A percentile compares a stretch with the other conserved stretches of the same genome.
Evolutionary conservation across 768 basidiomycete genomes (phyloP).

Genomic region (Tricholoma furcatifolium): DNA sequence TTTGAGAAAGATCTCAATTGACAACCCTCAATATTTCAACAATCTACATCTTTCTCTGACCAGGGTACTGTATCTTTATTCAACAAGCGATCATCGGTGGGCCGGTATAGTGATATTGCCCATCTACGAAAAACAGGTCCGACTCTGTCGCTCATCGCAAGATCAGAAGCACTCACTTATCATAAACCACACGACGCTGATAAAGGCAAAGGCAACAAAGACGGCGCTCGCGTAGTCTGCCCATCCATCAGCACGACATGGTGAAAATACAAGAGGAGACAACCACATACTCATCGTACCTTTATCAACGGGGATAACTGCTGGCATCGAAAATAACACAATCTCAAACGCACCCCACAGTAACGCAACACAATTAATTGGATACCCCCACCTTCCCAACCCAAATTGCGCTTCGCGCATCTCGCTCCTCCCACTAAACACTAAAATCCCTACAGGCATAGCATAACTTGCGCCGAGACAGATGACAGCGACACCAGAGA

Average conservation of each 20-base stretch:
- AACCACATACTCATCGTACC: slow-evolving; percentile 44
- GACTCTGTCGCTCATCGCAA: background rate
- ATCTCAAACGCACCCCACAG: slow-evolving; percentile 63
- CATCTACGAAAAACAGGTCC: slow-evolving; percentile 27
- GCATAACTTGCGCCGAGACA: slow-evolving; percentile 63
- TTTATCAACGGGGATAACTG: slow-evolving; percentile 52
- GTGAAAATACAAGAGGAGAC: background rate
- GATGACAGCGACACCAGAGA: slow-evolving; percentile 65
- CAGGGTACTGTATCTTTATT: too few relatives aligned
- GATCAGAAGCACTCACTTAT: slow-evolving; percentile 42
- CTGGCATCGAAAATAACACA: slow-evolving; percentile 69
- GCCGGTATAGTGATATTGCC: slow-evolving; percentile 40
- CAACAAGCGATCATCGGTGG: slow-evolving; percentile 26
- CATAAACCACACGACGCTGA: slow-evolving; percentile 61
- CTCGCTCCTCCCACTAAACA: slow-evolving; percentile 38
- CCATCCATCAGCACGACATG: background rate
- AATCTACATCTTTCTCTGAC: too few relatives aligned
- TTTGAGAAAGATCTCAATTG: too few relatives aligned
- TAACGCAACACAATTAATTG: slow-evolving; percentile 51
- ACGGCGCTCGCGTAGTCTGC: slow-evolving; percentile 68
- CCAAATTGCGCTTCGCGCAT: slow-evolving; percentile 50
- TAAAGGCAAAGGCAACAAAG: slow-evolving; percentile 61
- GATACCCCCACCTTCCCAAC: slow-evolving; percentile 42
- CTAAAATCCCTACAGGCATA: slow-evolving; percentile 56
- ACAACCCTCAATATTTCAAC: too few relatives aligned